Base-by-base conservation (phyloP, 2,329 filamentous ascomycete species). In the Ophiocordyceps sinensis region DNA sequence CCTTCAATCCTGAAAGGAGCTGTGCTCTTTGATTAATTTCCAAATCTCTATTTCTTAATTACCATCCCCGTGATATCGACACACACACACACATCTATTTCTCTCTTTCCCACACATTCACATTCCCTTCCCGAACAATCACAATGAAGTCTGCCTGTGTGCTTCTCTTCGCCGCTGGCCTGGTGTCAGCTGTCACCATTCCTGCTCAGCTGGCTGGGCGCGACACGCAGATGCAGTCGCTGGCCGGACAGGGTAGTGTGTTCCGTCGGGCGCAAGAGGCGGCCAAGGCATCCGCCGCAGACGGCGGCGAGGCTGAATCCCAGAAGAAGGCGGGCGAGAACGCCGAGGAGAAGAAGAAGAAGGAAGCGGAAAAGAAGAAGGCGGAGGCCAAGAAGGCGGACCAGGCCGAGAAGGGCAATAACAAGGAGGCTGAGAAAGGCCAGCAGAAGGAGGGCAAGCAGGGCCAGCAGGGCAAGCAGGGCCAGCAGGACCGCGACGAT, bases 111-210 rank as follows among this genome's bases (percentile, higher is more conserved):
- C 37, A 17, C 23, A 2, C 5, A 17, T 37, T 21, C 12, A 35
- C 11, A 14, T 23, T 38, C 32, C 35, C 31, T 23, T 6, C 9
- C 6, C 23, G 2, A 26, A 29, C 10, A 39, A 35, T 37, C 47
- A 51, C 42, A 40, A 57, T 57, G 54, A 58, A 52, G 50, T 51
- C 53, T 32, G 42, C 47, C 43, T 47, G 52, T 34, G 31, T 58
- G 23, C 43, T 58, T 38, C 46, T 56, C 31, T 28, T 57, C 30
- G 48, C 55, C 28, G 50, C 50, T 44, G 53, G 54, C 48, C 50
- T 58, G 51, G 55, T 49, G 44, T 54, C 55, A 43, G 55, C 50
- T 37, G 46, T 51, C 35, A 50, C 47, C 36, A 49, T 55, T 15
- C 53, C 53, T 34, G 46, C 43, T 40, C 45, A 47, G 38, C 41